Base-by-base conservation (phyloP, 495 filamentous ascomycete species). In the Hypoxylon lienhwacheense region DNA sequence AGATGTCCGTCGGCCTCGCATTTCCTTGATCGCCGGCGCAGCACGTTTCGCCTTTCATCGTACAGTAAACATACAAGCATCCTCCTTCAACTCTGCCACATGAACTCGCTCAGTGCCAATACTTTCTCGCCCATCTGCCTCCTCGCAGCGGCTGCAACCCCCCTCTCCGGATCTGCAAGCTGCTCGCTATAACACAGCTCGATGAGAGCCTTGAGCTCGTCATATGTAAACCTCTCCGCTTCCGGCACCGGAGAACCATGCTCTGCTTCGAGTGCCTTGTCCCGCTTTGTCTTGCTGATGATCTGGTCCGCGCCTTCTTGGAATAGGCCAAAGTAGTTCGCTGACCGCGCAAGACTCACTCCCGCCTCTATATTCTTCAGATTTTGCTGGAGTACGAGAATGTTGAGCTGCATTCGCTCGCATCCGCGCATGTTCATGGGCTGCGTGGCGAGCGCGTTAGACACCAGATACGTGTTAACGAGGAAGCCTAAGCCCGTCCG, bases 341-440 rank as follows among this genome's bases (percentile, higher is more conserved):
- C 81, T 7, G 88, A 87, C 32, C 86, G 77, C 0, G 77, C 77
- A 26, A 97, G 79, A 25, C 81, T 78, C 3, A 86, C 84, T 2
- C 83, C 76, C n/a, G 81, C 73, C 66, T 89, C 90, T 51, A 98
- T 86, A 45, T 93, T 93, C 70, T 91, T 95, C 43, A 98, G 79
- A 57, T 96, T 96, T 60, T 97, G 95, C 65, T 96, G 91, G 21
- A 98, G 73, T 36, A 98, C 93, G 6, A 95, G 77, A 35, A 97
- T 89, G 64, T 97, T 95, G 21, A 97, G 80, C 61, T 89, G 85
- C 77, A 97, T 87, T 5, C 90, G 80, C 15, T 82, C 78, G 55
- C 85, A 88, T 11, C 95, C 93, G 47, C 85, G 78, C 25, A 72
- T 71, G 54, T 95, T 91, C 79, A 95, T 85, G 1, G 78, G 79